A percentile compares a stretch with the other conserved stretches of the same genome.
These are phyloP conservation scores for Albatrellus ellisii DNA, from an alignment of 768 basidiomycete genomes.

Conservation along the genomic window DNA sequence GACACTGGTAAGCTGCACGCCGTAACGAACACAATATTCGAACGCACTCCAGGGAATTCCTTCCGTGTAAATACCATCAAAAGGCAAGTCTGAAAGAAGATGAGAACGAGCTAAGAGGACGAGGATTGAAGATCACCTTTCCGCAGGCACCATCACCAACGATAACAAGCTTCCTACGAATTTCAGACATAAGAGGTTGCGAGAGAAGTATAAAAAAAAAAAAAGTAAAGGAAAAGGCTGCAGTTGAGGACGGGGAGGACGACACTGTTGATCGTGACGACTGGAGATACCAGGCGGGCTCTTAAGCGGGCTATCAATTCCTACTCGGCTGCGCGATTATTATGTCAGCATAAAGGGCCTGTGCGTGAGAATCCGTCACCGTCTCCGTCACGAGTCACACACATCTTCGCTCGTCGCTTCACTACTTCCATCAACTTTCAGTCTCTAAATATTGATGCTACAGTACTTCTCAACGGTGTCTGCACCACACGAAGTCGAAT, in stretches of 20 bases:
- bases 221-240: background rate
- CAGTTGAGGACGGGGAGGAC: background rate
- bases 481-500: too few relatives aligned
- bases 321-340: background rate
- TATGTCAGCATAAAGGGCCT: conserved; percentile 5
- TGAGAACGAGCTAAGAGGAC: background rate
- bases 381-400: too few relatives aligned
- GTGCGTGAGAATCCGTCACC: conserved; percentile 16
- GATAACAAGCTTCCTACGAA: conserved; percentile 97
- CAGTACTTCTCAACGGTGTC: too few relatives aligned
- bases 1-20: background rate
- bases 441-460: too few relatives aligned
- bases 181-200: conserved; percentile 67
- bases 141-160: conserved; percentile 98
- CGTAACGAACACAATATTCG: background rate
- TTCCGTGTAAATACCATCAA: conserved; percentile 96
- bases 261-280: conserved; percentile 7
- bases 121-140: conserved; percentile 41
- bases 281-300: conserved; percentile 6
- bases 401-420: too few relatives aligned
- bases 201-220: conserved; percentile 5
- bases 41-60: conserved; percentile 82
- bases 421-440: too few relatives aligned
- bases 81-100: conserved; percentile 21
- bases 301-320: conserved; percentile 13